phyloP scores from a whole-genome alignment of 164 flowering plant genomes.

The Tetrastigma voinierianum region DNA sequence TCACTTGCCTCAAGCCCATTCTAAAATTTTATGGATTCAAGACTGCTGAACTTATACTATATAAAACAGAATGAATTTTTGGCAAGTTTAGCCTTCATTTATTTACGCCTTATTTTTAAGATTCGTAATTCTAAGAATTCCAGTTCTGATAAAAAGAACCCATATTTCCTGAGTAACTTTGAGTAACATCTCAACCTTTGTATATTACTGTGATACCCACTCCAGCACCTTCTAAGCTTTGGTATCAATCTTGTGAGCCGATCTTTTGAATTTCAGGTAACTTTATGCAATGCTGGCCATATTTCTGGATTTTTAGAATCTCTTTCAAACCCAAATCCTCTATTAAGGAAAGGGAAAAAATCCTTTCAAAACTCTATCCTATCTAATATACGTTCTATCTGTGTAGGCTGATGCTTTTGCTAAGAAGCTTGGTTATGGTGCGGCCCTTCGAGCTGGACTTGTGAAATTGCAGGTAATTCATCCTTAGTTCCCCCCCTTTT shows the following conservation, averaged over 20 bases:
- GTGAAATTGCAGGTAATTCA: slow-evolving; percentile 83
- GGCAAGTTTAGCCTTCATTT: too few species aligned
- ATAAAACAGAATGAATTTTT: too few species aligned
- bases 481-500: neutral
- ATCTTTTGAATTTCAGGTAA: slow-evolving; percentile 96
- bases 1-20: too few species aligned
- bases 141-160: neutral
- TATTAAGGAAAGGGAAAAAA: too few species aligned
- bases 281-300: neutral
- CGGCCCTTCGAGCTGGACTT: slow-evolving; percentile 71
- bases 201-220: slow-evolving; percentile 91
- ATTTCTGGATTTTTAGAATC: neutral
- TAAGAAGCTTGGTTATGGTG: slow-evolving; percentile 81
- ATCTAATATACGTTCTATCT: neutral
- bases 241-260: slow-evolving; percentile 92
- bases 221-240: slow-evolving; percentile 89
- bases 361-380: neutral
- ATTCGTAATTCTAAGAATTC: too few species aligned
- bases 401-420: slow-evolving; percentile 96
- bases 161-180: neutral
- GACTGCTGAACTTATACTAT: too few species aligned
- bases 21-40: too few species aligned
- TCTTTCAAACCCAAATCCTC: neutral
- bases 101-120: too few species aligned
- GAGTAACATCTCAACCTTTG: slow-evolving; percentile 13